Evolutionary conservation across 257 asterid genomes (phyloP).

Genomic region (Asclepias syriaca): DNA sequence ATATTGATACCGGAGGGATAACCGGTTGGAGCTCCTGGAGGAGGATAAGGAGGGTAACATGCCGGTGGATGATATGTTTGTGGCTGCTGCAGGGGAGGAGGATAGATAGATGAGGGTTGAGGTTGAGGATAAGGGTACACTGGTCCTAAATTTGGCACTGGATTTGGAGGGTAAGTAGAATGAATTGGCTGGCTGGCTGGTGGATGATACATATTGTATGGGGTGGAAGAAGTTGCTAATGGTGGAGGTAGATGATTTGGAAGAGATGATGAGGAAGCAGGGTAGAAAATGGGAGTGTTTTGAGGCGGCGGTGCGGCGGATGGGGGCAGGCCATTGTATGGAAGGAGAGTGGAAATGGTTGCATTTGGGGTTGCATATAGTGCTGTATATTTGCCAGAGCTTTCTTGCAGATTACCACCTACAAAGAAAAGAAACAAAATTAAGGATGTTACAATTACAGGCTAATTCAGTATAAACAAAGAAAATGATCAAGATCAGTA

Average conservation of each 20-base stretch:
- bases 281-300: conserved; percentile 1
- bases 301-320: conserved; percentile 3
- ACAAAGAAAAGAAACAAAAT: not conserved
- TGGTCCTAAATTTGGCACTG: not conserved
- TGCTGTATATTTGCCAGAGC: not conserved
- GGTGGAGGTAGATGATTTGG: conserved; percentile 10
- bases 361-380: conserved; percentile 25
- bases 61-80: conserved; percentile 14
- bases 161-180: conserved; percentile 7
- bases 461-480: too few relatives aligned
- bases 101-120: conserved; percentile 6
- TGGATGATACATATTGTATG: not conserved
- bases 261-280: not conserved
- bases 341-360: conserved; percentile 22
- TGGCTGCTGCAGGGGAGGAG: conserved; percentile 6
- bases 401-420: conserved; percentile 6
- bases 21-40: conserved; percentile 18
- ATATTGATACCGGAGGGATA: conserved; percentile 25
- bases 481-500: not conserved
- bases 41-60: conserved; percentile 22
- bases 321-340: conserved; percentile 25
- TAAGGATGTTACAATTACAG: not conserved
- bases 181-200: not conserved
- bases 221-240: not conserved
- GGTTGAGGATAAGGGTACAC: not conserved